A percentile compares a stretch with the other conserved stretches of the same genome.
Conservation (phyloP, 768 basidiomycete genomes). For the Chalciporus chontae region DNA sequence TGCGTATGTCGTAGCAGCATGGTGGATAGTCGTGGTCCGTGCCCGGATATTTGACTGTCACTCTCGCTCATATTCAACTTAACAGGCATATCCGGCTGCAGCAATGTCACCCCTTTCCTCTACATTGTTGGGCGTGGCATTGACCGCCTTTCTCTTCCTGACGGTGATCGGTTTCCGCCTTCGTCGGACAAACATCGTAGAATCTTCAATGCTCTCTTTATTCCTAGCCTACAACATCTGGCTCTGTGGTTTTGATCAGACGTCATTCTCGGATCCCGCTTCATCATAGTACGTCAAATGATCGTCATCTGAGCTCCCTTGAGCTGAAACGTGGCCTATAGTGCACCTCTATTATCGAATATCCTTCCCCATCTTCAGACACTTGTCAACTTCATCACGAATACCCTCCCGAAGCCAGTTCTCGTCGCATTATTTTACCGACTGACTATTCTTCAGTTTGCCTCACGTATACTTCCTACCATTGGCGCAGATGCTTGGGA, state of each 20-base stretch:
- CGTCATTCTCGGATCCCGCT: slow-evolving; percentile 67
- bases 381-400: slow-evolving; percentile 74
- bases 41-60: background rate
- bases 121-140: slow-evolving; percentile 81
- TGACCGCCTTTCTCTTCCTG: slow-evolving; percentile 87
- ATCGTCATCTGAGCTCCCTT: background rate
- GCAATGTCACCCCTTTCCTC: slow-evolving; percentile 84
- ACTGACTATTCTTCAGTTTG: slow-evolving; percentile 74
- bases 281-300: slow-evolving; percentile 65
- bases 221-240: slow-evolving; percentile 90
- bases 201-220: slow-evolving; percentile 82
- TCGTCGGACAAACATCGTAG: slow-evolving; percentile 88
- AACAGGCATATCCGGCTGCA: slow-evolving; percentile 75
- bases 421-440: slow-evolving; percentile 78
- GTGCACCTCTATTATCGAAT: slow-evolving; percentile 73
- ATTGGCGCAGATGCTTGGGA: slow-evolving; percentile 83
- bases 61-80: slow-evolving; percentile 10
- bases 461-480: slow-evolving; percentile 78
- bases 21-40: slow-evolving; percentile 83
- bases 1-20: slow-evolving; percentile 77
- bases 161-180: slow-evolving; percentile 89
- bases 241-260: slow-evolving; percentile 80
- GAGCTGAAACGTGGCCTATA: slow-evolving; percentile 26
- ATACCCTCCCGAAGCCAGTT: slow-evolving; percentile 83
- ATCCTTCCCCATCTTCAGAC: slow-evolving; percentile 80